Evolutionary conservation across 1,139 yeast genomes (phyloP).

Genomic region (Geotrichum fermentans): DNA sequence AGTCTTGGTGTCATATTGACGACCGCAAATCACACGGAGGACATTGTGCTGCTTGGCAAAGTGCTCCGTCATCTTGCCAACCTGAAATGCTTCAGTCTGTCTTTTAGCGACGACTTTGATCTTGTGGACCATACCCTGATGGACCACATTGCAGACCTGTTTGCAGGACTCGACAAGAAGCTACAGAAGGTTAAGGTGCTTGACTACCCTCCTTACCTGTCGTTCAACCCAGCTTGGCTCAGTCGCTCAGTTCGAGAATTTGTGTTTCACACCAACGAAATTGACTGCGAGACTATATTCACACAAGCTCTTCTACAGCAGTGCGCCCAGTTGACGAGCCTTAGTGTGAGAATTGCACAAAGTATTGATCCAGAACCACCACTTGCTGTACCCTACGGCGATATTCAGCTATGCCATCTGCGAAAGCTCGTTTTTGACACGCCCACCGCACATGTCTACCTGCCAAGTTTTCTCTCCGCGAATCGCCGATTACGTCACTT

Average conservation of each 20-base stretch:
- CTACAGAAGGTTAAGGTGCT: constrained; percentile 6
- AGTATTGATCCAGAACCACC: constrained; percentile 7
- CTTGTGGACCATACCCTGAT: constrained; percentile 10
- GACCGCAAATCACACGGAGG: constrained; percentile 8
- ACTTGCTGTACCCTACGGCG: background rate
- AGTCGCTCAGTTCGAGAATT: constrained; percentile 9
- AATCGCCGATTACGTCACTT: background rate
- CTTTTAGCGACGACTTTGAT: constrained; percentile 13
- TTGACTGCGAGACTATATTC: constrained; percentile 11
- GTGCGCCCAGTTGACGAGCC: background rate
- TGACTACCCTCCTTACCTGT: constrained; percentile 16
- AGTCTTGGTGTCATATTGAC: constrained; percentile 1
- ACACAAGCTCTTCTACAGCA: background rate
- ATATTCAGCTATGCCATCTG: background rate
- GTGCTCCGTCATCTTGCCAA: constrained; percentile 3
- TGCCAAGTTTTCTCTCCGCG: constrained; percentile 2
- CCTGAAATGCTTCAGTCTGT: constrained; percentile 4
- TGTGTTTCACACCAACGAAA: constrained; percentile 15
- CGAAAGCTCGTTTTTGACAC: constrained; percentile 10
- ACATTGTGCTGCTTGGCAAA: constrained; percentile 5
- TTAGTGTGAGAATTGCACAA: constrained; percentile 13
- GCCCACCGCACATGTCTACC: background rate
- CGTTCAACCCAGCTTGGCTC: constrained; percentile 10
- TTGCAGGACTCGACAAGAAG: background rate
- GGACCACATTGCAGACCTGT: constrained; percentile 4